Evolutionary conservation across 2,329 filamentous ascomycete genomes (phyloP).

Genomic region (Fusarium fracticaudum): DNA sequence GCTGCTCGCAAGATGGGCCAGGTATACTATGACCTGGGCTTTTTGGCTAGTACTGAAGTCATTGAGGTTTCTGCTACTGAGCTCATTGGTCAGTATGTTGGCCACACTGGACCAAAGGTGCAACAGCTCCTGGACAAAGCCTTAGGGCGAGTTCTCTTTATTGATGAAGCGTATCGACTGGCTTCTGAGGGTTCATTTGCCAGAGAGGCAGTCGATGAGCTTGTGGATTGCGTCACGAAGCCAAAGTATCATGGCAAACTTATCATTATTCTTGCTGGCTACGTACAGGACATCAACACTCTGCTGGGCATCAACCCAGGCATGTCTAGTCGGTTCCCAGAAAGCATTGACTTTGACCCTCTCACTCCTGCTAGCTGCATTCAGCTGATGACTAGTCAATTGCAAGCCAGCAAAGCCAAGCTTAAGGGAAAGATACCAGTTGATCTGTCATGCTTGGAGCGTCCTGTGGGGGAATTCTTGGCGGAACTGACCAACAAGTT

Average conservation of each 20-base stretch:
- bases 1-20: constrained; percentile 79
- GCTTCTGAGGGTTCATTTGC: constrained; percentile 58
- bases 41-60: constrained; percentile 68
- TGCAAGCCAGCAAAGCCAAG: constrained; percentile 47
- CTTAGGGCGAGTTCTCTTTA: constrained; percentile 73
- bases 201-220: constrained; percentile 63
- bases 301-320: constrained; percentile 71
- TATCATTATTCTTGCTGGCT: constrained; percentile 75
- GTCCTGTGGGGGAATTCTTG: constrained; percentile 8
- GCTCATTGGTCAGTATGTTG: constrained; percentile 73
- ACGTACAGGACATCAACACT: constrained; percentile 71
- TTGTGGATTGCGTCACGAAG: constrained; percentile 64
- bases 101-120: constrained; percentile 76
- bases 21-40: constrained; percentile 78
- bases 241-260: constrained; percentile 67
- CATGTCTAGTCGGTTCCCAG: constrained; percentile 71
- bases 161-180: constrained; percentile 78
- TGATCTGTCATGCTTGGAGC: constrained; percentile 42
- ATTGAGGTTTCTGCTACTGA: constrained; percentile 75
- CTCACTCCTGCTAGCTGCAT: constrained; percentile 56
- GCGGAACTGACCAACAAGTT: constrained; percentile 47
- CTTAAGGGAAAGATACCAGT: constrained; percentile 32
- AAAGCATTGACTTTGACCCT: constrained; percentile 64
- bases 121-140: constrained; percentile 65
- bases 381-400: constrained; percentile 46